Evolutionary conservation across 768 basidiomycete genomes (phyloP).

Genomic region (Suillus weaverae): DNA sequence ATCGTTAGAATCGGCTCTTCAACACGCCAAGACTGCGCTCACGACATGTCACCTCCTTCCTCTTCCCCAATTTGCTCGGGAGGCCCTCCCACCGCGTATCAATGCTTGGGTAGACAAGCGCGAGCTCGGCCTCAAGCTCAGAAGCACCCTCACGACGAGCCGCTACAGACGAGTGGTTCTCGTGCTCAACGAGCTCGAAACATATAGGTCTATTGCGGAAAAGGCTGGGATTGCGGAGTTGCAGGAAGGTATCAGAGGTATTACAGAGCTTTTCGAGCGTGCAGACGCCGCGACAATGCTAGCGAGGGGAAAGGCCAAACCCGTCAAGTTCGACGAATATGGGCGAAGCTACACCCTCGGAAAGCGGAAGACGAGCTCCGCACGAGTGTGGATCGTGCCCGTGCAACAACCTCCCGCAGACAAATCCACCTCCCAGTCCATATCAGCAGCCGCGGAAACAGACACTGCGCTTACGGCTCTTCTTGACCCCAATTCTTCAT

Average conservation of each 20-base stretch:
- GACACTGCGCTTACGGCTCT: slow-evolving; percentile 4
- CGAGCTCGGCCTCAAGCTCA: slow-evolving; percentile 59
- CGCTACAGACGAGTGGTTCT: slow-evolving; percentile 66
- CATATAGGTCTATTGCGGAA: slow-evolving; percentile 58
- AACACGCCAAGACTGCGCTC: slow-evolving; percentile 57
- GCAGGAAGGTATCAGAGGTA: slow-evolving; percentile 45
- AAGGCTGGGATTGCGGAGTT: slow-evolving; percentile 61
- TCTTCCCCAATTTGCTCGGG: slow-evolving; percentile 68
- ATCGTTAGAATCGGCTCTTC: slow-evolving; percentile 64
- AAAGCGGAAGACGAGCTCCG: slow-evolving; percentile 84
- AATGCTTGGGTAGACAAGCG: slow-evolving; percentile 69
- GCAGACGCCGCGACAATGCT: slow-evolving; percentile 34
- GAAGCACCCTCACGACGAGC: slow-evolving; percentile 60
- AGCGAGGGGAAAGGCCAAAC: slow-evolving; percentile 46
- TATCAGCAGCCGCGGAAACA: slow-evolving; percentile 16
- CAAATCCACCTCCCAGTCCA: neutral
- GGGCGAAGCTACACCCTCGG: slow-evolving; percentile 89
- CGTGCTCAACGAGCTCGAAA: slow-evolving; percentile 65
- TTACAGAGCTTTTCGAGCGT: slow-evolving; percentile 67
- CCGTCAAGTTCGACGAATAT: slow-evolving; percentile 62
- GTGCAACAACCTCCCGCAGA: slow-evolving; percentile 31
- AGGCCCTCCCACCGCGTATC: slow-evolving; percentile 54
- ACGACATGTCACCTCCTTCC: slow-evolving; percentile 71
- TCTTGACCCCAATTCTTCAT: slow-evolving; percentile 12
- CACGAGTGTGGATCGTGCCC: slow-evolving; percentile 92